Evolutionary conservation across 2,329 filamentous ascomycete genomes (phyloP).

Genomic region (Xylaria sp.): DNA sequence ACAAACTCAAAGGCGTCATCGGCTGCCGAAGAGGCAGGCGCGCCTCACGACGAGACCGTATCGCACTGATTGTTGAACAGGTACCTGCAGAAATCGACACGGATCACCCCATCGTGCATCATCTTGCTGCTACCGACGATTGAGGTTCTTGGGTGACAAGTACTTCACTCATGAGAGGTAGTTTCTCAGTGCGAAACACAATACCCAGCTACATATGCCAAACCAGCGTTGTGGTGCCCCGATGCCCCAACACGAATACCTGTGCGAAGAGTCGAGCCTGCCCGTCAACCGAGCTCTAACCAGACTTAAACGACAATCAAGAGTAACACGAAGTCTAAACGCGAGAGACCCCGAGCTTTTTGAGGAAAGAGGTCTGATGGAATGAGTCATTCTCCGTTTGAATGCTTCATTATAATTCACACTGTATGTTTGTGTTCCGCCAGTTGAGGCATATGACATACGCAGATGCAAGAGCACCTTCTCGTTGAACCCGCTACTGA

Average conservation of each 20-base stretch:
- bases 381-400: neutral
- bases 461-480: neutral
- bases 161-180: too few species aligned
- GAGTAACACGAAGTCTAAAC: neutral
- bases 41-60: neutral
- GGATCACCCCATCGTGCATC: neutral
- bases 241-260: neutral
- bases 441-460: neutral
- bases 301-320: too few species aligned
- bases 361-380: neutral
- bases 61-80: slow-evolving; percentile 15
- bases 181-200: too few species aligned
- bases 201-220: neutral
- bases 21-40: neutral
- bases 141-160: neutral
- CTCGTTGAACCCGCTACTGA: slow-evolving; percentile 1
- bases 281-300: neutral
- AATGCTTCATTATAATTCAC: neutral
- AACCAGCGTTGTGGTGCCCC: neutral
- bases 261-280: neutral
- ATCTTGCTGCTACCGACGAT: slow-evolving; percentile 7
- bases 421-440: neutral
- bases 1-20: neutral
- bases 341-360: neutral
- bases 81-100: slow-evolving; percentile 2